These are phyloP conservation scores for Colletotrichum kahawae DNA, from an alignment of 2,329 filamentous ascomycete species.

Conservation along the genomic window DNA sequence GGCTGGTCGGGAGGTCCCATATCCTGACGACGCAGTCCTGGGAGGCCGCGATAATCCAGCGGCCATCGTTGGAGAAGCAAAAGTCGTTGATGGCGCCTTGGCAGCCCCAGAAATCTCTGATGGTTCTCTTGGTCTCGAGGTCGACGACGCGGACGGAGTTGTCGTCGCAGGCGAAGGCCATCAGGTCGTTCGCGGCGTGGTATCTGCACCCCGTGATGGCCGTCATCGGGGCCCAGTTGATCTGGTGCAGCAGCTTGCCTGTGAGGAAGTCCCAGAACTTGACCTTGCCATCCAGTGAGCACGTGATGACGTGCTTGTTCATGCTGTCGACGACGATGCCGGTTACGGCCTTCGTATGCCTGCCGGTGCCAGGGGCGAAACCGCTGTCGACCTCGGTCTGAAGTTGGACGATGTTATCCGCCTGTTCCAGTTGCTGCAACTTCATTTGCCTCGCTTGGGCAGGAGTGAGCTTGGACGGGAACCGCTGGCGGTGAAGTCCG, in stretches of 20 bases:
- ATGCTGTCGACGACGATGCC: slow-evolving; percentile 89
- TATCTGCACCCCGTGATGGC: slow-evolving; percentile 80
- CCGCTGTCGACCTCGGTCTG: slow-evolving; percentile 48
- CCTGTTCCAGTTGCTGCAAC: slow-evolving; percentile 64
- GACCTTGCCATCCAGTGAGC: slow-evolving; percentile 86
- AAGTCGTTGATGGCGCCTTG: slow-evolving; percentile 77
- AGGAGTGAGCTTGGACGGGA: slow-evolving; percentile 79
- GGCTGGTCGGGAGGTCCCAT: slow-evolving; percentile 95
- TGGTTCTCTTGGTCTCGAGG: slow-evolving; percentile 85
- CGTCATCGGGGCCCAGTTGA: slow-evolving; percentile 82
- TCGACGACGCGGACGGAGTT: slow-evolving; percentile 88
- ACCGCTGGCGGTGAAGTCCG: slow-evolving; percentile 84
- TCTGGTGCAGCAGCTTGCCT: slow-evolving; percentile 77
- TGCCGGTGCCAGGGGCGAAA: slow-evolving; percentile 64
- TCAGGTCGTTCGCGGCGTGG: slow-evolving; percentile 81
- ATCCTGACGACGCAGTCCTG: slow-evolving; percentile 81
- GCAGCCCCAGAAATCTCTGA: slow-evolving; percentile 91
- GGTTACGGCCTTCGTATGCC: slow-evolving; percentile 82
- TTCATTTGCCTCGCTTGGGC: slow-evolving; percentile 80
- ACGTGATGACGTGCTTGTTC: slow-evolving; percentile 85
- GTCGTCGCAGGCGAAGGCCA: slow-evolving; percentile 90
- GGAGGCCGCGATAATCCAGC: slow-evolving; percentile 90
- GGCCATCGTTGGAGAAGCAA: slow-evolving; percentile 88
- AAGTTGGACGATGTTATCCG: slow-evolving; percentile 61
- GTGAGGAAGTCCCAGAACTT: slow-evolving; percentile 98